Conservation (phyloP, 495 filamentous ascomycete species). For the Oidiodendron maius region DNA sequence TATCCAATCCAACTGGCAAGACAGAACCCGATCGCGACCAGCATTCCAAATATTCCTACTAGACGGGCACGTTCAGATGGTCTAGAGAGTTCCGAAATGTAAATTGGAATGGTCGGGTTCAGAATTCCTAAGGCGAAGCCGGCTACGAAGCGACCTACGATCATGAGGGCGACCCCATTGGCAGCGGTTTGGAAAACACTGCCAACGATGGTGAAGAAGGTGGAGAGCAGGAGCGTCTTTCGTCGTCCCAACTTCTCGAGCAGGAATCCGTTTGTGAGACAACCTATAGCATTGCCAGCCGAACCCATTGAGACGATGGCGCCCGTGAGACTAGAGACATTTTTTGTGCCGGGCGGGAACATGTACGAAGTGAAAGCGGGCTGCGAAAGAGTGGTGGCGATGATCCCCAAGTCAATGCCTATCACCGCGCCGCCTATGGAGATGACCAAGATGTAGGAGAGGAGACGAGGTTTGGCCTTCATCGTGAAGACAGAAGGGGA, state of each 20-base stretch:
- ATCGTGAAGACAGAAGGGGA: too few relatives aligned
- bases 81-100: slow-evolving; percentile 16
- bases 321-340: slow-evolving; percentile 1
- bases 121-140: slow-evolving; percentile 27
- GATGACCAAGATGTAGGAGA: too few relatives aligned
- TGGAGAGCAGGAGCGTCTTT: slow-evolving; percentile 19
- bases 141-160: slow-evolving; percentile 28
- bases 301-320: slow-evolving; percentile 29
- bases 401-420: too few relatives aligned
- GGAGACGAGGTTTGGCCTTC: too few relatives aligned
- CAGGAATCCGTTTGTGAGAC: slow-evolving; percentile 20
- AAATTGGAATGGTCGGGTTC: slow-evolving; percentile 21
- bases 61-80: slow-evolving; percentile 14
- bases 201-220: slow-evolving; percentile 3
- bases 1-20: slow-evolving; percentile 31
- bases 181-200: slow-evolving; percentile 21
- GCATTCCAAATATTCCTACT: slow-evolving; percentile 17
- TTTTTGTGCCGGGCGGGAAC: not conserved
- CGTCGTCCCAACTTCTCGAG: slow-evolving; percentile 23
- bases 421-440: too few relatives aligned
- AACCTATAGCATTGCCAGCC: slow-evolving; percentile 26
- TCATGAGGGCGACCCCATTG: slow-evolving; percentile 28
- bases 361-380: not conserved
- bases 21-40: slow-evolving; percentile 49
- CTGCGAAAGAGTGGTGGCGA: too few relatives aligned